A percentile compares a stretch with the other conserved stretches of the same genome.
Conservation (phyloP, 192 early-diverging fungal species). For the Hyaloraphidium curvatum region DNA sequence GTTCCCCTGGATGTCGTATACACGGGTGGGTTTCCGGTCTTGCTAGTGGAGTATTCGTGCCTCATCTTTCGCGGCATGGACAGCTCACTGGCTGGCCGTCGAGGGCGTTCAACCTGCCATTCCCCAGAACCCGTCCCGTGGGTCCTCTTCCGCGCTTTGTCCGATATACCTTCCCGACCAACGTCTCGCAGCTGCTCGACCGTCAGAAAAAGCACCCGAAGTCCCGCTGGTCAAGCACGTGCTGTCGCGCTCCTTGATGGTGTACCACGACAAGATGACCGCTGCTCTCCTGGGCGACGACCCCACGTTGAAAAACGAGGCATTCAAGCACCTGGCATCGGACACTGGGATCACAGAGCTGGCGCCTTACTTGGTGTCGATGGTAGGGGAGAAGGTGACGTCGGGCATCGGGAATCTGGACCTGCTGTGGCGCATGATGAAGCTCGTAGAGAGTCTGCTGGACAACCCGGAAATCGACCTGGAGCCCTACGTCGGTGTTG, state of each 20-base stretch:
- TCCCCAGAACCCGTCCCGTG: constrained; percentile 80
- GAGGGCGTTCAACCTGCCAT: constrained; percentile 97
- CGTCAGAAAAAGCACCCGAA: constrained; percentile 16
- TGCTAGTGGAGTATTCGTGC: neutral
- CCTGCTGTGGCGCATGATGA: constrained; percentile 53
- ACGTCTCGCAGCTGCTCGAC: neutral
- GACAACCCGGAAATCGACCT: constrained; percentile 75
- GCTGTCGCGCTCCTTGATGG: constrained; percentile 77
- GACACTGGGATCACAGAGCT: constrained; percentile 92
- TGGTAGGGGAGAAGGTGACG: constrained; percentile 60
- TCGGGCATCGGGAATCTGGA: constrained; percentile 15
- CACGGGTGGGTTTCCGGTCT: constrained; percentile 25
- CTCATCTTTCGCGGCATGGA: constrained; percentile 7
- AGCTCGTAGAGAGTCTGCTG: constrained; percentile 56
- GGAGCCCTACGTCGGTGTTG: constrained; percentile 69
- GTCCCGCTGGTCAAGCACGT: constrained; percentile 76
- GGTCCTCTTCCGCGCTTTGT: no score
- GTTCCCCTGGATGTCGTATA: constrained; percentile 76
- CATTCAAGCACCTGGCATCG: constrained; percentile 57
- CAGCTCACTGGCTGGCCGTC: constrained; percentile 93
- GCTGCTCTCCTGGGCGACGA: constrained; percentile 51
- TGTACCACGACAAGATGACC: constrained; percentile 85
- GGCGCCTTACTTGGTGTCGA: constrained; percentile 86
- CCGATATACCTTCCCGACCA: no score
- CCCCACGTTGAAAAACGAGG: constrained; percentile 33